phyloP scores from a whole-genome alignment of 73 alveolate species.

The Tetrahymena borealis region DNA sequence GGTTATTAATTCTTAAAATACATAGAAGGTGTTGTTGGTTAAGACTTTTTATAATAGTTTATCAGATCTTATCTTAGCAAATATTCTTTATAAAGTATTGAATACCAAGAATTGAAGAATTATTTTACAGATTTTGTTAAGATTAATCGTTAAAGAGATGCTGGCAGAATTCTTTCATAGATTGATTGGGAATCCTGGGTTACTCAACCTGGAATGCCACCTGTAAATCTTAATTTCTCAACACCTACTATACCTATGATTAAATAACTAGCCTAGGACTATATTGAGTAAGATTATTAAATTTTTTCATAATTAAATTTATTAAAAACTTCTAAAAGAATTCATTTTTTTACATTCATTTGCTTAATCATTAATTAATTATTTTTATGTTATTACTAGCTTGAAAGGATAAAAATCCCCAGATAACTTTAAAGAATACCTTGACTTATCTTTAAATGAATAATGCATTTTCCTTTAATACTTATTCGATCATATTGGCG shows the following conservation, averaged over 20 bases:
- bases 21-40: slow-evolving; percentile 85
- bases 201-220: neutral
- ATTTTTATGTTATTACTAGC: neutral
- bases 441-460: neutral
- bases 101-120: neutral
- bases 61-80: slow-evolving; percentile 29
- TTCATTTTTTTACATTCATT: too few species aligned
- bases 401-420: neutral
- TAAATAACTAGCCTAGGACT: neutral
- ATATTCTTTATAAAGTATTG: neutral
- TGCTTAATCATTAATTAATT: neutral
- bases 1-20: slow-evolving; percentile 85
- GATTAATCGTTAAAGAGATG: neutral
- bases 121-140: neutral
- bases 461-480: neutral
- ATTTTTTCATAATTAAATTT: too few species aligned
- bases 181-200: neutral
- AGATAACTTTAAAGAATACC: neutral
- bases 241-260: neutral
- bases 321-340: too few species aligned
- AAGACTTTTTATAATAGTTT: slow-evolving; percentile 52
- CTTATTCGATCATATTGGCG: neutral
- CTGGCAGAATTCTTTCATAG: neutral
- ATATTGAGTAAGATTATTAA: neutral
- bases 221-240: neutral